Conservation (phyloP, 352 stramenopile genomes). For the Phytophthora foliorum region DNA sequence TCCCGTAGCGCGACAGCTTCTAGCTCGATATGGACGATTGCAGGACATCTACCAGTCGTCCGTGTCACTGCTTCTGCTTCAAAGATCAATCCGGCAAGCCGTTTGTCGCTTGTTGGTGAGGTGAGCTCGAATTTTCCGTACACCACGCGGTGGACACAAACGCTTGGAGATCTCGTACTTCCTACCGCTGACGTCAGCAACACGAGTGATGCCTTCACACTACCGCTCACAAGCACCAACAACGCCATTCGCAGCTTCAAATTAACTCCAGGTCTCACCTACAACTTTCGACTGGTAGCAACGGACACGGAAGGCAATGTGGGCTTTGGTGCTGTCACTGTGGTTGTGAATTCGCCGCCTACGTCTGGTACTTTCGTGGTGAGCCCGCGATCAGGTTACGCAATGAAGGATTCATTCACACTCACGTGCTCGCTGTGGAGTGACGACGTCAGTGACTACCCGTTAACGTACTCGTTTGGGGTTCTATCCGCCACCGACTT, state of each 20-base stretch:
- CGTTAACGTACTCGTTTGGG: constrained; percentile 71
- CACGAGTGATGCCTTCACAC: constrained; percentile 50
- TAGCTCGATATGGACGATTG: constrained; percentile 58
- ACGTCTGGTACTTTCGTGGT: constrained; percentile 61
- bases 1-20: constrained; percentile 26
- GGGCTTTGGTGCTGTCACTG: constrained; percentile 59
- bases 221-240: constrained; percentile 61
- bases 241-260: constrained; percentile 66
- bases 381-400: constrained; percentile 53
- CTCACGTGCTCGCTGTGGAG: constrained; percentile 69
- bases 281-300: constrained; percentile 69
- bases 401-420: constrained; percentile 63
- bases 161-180: constrained; percentile 64
- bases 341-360: constrained; percentile 72
- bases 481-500: constrained; percentile 51
- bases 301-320: constrained; percentile 61
- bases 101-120: constrained; percentile 42
- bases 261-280: constrained; percentile 71
- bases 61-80: constrained; percentile 28
- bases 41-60: constrained; percentile 60
- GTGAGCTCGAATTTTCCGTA: constrained; percentile 78
- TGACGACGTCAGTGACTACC: constrained; percentile 64
- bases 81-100: constrained; percentile 61
- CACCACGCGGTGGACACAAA: constrained; percentile 59
- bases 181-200: constrained; percentile 35